These are phyloP conservation scores for Pezicula radicicola DNA, from an alignment of 2,329 filamentous ascomycete species.

Conservation along the genomic window DNA sequence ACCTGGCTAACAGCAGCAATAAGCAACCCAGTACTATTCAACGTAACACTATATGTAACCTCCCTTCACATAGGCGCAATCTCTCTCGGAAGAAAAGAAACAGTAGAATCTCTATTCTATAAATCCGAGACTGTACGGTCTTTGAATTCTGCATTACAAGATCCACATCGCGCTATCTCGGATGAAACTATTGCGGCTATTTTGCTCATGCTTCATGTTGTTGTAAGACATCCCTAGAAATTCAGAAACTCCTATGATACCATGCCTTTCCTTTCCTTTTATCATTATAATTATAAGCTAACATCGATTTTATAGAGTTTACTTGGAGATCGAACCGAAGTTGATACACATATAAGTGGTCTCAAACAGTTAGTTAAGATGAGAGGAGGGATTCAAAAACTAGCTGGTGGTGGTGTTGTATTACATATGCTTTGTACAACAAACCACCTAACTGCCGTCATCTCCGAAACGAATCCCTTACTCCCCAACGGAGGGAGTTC, in stretches of 20 bases:
- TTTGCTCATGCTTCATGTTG: slow-evolving; percentile 10
- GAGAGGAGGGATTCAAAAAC: slow-evolving; percentile 9
- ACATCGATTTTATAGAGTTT: slow-evolving; percentile 5
- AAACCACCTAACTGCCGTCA: slow-evolving; percentile 14
- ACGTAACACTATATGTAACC: slow-evolving; percentile 12
- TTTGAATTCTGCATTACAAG: slow-evolving; percentile 7
- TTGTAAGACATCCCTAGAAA: slow-evolving; percentile 3
- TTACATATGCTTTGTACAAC: slow-evolving; percentile 18
- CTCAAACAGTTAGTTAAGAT: slow-evolving; percentile 11
- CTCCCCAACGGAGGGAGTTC: not conserved
- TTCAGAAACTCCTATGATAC: not conserved
- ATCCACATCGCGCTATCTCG: slow-evolving; percentile 1
- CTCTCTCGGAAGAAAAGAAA: slow-evolving; percentile 1
- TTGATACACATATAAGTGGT: slow-evolving; percentile 13
- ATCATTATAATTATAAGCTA: not conserved
- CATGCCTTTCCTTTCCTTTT: not conserved
- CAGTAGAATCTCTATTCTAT: slow-evolving; percentile 10
- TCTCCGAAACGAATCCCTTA: slow-evolving; percentile 8
- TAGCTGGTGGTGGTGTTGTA: slow-evolving; percentile 10
- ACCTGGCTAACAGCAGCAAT: slow-evolving; percentile 13
- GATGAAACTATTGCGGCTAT: slow-evolving; percentile 15
- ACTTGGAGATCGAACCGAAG: slow-evolving; percentile 10
- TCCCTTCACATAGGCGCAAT: slow-evolving; percentile 11
- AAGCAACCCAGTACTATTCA: slow-evolving; percentile 12
- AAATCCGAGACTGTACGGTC: slow-evolving; percentile 10